Conservation (phyloP, 1,284 basidiomycete genomes). For the Albatrellus sp. region DNA sequence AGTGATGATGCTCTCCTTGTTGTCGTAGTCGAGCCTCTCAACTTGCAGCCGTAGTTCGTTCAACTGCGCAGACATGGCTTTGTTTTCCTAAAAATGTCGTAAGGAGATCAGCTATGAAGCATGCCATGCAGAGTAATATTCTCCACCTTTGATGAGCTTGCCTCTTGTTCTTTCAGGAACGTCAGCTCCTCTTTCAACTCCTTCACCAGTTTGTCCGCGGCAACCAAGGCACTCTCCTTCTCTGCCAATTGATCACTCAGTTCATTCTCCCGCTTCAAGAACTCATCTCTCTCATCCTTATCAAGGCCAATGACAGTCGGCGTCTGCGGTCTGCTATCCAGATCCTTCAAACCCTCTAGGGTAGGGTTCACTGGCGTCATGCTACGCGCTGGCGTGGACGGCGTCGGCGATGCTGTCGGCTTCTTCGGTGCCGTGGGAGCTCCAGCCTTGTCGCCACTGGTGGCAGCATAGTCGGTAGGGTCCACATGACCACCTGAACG, state of each 20-base stretch:
- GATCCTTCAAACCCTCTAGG: slow-evolving; percentile 64
- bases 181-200: slow-evolving; percentile 79
- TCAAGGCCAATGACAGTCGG: slow-evolving; percentile 80
- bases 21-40: slow-evolving; percentile 89
- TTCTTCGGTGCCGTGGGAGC: slow-evolving; percentile 41
- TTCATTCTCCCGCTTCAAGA: slow-evolving; percentile 94
- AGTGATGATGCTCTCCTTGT: slow-evolving; percentile 91
- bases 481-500: slow-evolving; percentile 81
- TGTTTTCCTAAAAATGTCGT: slow-evolving; percentile 62
- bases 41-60: slow-evolving; percentile 89
- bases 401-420: slow-evolving; percentile 44
- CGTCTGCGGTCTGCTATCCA: slow-evolving; percentile 76
- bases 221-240: slow-evolving; percentile 69
- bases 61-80: slow-evolving; percentile 78
- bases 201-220: slow-evolving; percentile 70
- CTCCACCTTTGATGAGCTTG: slow-evolving; percentile 57
- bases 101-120: neutral
- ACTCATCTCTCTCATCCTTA: slow-evolving; percentile 96
- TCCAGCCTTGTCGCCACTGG: slow-evolving; percentile 50
- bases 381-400: slow-evolving; percentile 40
- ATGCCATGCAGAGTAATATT: slow-evolving; percentile 1
- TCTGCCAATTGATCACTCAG: slow-evolving; percentile 89
- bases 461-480: slow-evolving; percentile 61
- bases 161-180: slow-evolving; percentile 89
- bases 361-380: slow-evolving; percentile 76